These are phyloP conservation scores for Aegilops umbellulata DNA, from an alignment of 176 grass and related monocot genomes.

Conservation along the genomic window DNA sequence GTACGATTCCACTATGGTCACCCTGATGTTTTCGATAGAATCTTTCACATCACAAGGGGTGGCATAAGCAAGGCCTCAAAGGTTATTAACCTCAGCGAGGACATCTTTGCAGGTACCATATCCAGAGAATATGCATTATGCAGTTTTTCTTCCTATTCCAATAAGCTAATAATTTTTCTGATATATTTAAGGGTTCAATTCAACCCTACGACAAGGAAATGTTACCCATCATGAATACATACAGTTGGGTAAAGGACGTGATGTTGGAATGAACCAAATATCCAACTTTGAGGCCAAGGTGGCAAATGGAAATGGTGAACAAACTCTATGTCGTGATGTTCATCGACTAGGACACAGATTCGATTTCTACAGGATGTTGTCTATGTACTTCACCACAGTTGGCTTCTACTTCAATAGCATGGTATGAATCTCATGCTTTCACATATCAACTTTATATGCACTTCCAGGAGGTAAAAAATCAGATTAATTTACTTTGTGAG, in stretches of 20 bases:
- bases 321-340: conserved; percentile 71
- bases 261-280: conserved; percentile 85
- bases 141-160: conserved; percentile 15
- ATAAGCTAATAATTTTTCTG: not conserved
- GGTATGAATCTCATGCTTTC: conserved; percentile 41
- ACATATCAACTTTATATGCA: conserved; percentile 21
- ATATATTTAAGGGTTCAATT: conserved; percentile 59
- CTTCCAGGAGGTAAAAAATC: conserved; percentile 1
- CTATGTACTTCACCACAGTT: conserved; percentile 68
- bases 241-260: conserved; percentile 71
- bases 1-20: conserved; percentile 79
- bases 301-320: conserved; percentile 72
- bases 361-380: conserved; percentile 73
- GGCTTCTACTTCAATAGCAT: conserved; percentile 72
- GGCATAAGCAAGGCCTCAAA: conserved; percentile 77
- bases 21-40: conserved; percentile 79
- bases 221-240: conserved; percentile 79
- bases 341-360: conserved; percentile 73
- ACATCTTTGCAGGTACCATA: conserved; percentile 73
- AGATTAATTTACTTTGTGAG: conserved; percentile 16
- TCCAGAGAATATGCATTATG: conserved; percentile 13
- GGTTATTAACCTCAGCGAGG: conserved; percentile 73
- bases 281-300: conserved; percentile 81
- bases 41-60: conserved; percentile 78
- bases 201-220: conserved; percentile 61